Conservation (phyloP, 768 basidiomycete species). For the Saitozyma sp. region DNA sequence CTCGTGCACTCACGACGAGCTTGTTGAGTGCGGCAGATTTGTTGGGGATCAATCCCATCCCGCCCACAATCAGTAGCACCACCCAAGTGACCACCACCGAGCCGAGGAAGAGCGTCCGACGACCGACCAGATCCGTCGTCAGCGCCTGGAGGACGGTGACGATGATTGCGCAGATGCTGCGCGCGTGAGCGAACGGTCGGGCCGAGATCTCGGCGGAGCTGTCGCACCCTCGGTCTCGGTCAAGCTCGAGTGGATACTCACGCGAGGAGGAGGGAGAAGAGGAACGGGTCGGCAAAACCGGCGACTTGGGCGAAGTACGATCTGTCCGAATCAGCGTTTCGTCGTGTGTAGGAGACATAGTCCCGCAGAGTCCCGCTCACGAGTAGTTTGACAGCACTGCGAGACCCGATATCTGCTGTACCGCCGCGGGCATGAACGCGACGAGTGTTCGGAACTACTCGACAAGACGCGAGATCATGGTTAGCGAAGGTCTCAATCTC, state of each 20-base stretch:
- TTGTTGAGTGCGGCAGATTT: conserved; percentile 14
- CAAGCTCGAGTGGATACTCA: conserved; percentile 2
- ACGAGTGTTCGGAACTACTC: conserved; percentile 35
- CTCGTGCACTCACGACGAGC: conserved; percentile 18
- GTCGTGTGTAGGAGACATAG: no score
- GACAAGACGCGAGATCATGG: background rate
- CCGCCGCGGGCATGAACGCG: conserved; percentile 32
- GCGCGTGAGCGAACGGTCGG: background rate
- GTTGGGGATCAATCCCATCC: conserved; percentile 24
- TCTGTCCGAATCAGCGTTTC: no score
- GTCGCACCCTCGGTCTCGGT: no score
- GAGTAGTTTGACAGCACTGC: conserved; percentile 30
- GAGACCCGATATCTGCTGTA: conserved; percentile 36
- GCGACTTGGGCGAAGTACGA: conserved; percentile 33
- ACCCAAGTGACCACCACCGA: conserved; percentile 23
- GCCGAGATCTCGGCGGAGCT: no score
- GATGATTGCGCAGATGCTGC: conserved; percentile 22
- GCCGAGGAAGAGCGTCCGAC: conserved; percentile 28
- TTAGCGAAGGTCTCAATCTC: background rate
- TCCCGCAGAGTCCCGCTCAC: background rate
- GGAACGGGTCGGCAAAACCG: conserved; percentile 34
- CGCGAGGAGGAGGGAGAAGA: conserved; percentile 32
- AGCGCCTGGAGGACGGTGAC: conserved; percentile 28
- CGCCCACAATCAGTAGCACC: conserved; percentile 29
- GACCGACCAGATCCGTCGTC: conserved; percentile 32